Evolutionary conservation across 768 basidiomycete species (phyloP).

Genomic region (Gloeostereum incarnatum): DNA sequence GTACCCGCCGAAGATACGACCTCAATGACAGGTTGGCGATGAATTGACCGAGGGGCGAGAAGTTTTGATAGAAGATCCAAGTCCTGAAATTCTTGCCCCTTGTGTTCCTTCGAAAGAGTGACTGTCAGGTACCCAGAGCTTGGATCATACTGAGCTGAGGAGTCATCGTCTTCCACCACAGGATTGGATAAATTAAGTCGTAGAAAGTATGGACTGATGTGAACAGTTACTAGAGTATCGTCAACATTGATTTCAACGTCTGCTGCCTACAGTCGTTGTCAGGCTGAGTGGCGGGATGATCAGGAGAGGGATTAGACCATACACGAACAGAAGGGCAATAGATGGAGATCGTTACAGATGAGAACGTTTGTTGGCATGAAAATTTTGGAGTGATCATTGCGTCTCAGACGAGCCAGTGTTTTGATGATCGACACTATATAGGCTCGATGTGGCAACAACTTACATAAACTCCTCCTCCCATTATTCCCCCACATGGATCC

Average conservation of each 20-base stretch:
- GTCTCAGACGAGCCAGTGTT: slow-evolving; percentile 1
- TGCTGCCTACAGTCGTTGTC: slow-evolving; percentile 49
- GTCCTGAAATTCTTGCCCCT: slow-evolving; percentile 64
- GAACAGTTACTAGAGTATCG: slow-evolving; percentile 56
- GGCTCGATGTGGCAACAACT: not conserved
- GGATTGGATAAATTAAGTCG: slow-evolving; percentile 68
- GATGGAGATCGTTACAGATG: slow-evolving; percentile 45
- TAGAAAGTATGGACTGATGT: slow-evolving; percentile 81
- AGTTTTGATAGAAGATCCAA: slow-evolving; percentile 74
- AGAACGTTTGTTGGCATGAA: slow-evolving; percentile 53
- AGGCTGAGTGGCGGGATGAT: slow-evolving; percentile 3
- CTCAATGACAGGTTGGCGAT: slow-evolving; percentile 39
- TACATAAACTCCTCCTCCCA: not conserved
- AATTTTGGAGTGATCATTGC: slow-evolving; percentile 76
- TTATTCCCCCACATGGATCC: slow-evolving; percentile 32
- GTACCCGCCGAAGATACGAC: slow-evolving; percentile 35
- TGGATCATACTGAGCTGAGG: slow-evolving; percentile 69
- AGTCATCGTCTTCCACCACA: slow-evolving; percentile 57
- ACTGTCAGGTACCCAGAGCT: slow-evolving; percentile 70
- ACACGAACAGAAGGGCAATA: slow-evolving; percentile 72
- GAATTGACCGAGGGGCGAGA: slow-evolving; percentile 49
- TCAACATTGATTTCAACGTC: slow-evolving; percentile 77
- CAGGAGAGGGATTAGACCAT: slow-evolving; percentile 17
- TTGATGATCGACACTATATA: slow-evolving; percentile 2
- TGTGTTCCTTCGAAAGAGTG: slow-evolving; percentile 58